Percentiles rank a stretch among this genome's conserved stretches.
Conservation (phyloP, 352 stramenopile genomes). For the Globisporangium rhizosaccharum region DNA sequence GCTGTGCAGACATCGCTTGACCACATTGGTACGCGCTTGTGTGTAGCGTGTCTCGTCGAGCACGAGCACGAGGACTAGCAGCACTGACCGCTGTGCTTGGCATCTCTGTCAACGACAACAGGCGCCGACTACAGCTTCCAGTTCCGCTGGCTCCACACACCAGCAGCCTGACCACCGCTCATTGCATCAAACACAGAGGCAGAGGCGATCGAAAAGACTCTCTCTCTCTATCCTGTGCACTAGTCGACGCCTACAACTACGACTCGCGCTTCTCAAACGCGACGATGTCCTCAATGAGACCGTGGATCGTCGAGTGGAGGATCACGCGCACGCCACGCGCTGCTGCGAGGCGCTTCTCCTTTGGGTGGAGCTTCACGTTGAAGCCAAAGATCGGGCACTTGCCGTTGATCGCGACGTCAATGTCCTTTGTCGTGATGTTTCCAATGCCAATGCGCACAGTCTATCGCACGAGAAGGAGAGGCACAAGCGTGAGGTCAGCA, state of each 20-base stretch:
- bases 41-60: not conserved
- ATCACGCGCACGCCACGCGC: slow-evolving; percentile 60
- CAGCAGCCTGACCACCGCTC: not conserved
- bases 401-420: slow-evolving; percentile 74
- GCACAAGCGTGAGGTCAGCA: not conserved
- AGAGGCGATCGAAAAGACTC: too few relatives aligned
- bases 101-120: not conserved
- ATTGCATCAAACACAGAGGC: too few relatives aligned
- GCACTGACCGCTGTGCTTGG: not conserved
- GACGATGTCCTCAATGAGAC: slow-evolving; percentile 71
- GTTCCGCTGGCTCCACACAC: not conserved
- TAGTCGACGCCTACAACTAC: not conserved
- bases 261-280: slow-evolving; percentile 22
- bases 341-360: slow-evolving; percentile 52
- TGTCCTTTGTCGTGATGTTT: slow-evolving; percentile 70
- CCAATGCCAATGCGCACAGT: slow-evolving; percentile 77
- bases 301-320: slow-evolving; percentile 65
- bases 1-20: slow-evolving; percentile 1
- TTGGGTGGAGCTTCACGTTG: slow-evolving; percentile 63
- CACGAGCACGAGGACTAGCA: not conserved
- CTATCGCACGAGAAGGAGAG: slow-evolving; percentile 16
- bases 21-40: slow-evolving; percentile 6
- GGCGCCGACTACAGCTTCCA: slow-evolving; percentile 2
- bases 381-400: slow-evolving; percentile 84
- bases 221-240: too few relatives aligned